Evolutionary conservation across 371 early-diverging fungal species (phyloP).

Genomic region (Catenaria anguillulae): DNA sequence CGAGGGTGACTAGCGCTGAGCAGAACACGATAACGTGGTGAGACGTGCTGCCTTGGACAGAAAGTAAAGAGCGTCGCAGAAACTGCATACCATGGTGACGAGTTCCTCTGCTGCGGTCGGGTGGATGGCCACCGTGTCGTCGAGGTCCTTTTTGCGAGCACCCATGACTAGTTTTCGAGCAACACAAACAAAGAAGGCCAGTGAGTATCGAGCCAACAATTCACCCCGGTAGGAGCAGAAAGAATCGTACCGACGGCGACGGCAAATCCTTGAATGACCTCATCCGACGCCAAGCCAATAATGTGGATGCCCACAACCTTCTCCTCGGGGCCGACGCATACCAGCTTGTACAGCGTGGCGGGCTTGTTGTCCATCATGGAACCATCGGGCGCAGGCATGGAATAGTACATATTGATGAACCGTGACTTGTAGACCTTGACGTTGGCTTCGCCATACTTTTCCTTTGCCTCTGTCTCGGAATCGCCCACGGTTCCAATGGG

Average conservation of each 20-base stretch:
- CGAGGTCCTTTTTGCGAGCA: constrained; percentile 91
- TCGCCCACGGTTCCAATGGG: constrained; percentile 71
- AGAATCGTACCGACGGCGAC: constrained; percentile 55
- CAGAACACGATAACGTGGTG: too few relatives aligned
- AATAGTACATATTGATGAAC: constrained; percentile 84
- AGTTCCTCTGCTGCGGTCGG: constrained; percentile 92
- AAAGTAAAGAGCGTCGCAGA: too few relatives aligned
- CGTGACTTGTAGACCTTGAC: constrained; percentile 68
- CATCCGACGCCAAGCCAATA: constrained; percentile 69
- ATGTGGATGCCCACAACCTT: constrained; percentile 93
- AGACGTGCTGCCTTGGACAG: too few relatives aligned
- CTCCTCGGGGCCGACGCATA: constrained; percentile 71
- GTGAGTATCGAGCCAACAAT: constrained; percentile 3
- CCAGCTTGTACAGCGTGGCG: constrained; percentile 73
- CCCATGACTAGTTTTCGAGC: too few relatives aligned
- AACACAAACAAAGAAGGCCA: too few relatives aligned
- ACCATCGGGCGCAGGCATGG: constrained; percentile 43
- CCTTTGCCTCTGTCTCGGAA: constrained; percentile 66
- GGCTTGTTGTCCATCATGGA: constrained; percentile 49
- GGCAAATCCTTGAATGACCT: constrained; percentile 73
- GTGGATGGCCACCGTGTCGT: constrained; percentile 92
- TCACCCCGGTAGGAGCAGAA: constrained; percentile 33
- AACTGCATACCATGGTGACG: too few relatives aligned
- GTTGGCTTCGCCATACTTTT: constrained; percentile 56
- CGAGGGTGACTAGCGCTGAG: too few relatives aligned